Base-by-base conservation (phyloP, 345 rosid species). In the Aquilaria yunnanensis region DNA sequence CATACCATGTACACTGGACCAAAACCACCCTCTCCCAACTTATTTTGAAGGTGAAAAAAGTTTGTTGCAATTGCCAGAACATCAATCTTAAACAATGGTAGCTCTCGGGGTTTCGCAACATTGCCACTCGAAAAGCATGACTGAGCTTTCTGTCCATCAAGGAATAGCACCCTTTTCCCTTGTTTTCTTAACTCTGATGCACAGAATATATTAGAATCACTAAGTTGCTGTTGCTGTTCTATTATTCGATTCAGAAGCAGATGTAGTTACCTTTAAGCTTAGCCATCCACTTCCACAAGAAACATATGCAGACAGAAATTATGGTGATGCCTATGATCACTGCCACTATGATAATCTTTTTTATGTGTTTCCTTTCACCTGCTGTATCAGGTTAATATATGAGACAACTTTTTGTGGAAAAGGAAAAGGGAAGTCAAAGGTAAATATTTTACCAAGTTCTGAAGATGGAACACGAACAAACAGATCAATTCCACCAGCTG, bases 401-500 rank as follows among this genome's bases (percentile, higher is more conserved):
- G 23, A 14, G 12, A 8, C n/a, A 31, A 16, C 23, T 16, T 16
- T 16, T 16, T 34, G 34, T 16, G 23, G 9, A 33, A 43, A 32
- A 41, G 1, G 14, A 54, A 34, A 47, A 10, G 63, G 54, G 56
- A 34, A 49, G 30, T 2, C 12, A 5, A 47, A 51, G 23, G 37
- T 9, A 16, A 58, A 58, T 4, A 43, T 41, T 34, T 23, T 47
- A 60, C 63, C 63, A 3, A 76, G 67, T 60, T 83, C 89, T 2
- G 85, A 70, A 65, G 59, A 13, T 11, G 78, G 65, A 12, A 80
- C 14, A n/a, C 82, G 82, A 59, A 85, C 64, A 54, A 56, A 59
- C 6, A 79, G 82, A 67, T 79, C 75, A 56, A 32, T 37, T 6
- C 92, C 88, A 3, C 65, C 63, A 3, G 11, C 30, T 57, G 75